These are phyloP conservation scores for Zangia roseola DNA, from an alignment of 768 basidiomycete species.

Conservation along the genomic window DNA sequence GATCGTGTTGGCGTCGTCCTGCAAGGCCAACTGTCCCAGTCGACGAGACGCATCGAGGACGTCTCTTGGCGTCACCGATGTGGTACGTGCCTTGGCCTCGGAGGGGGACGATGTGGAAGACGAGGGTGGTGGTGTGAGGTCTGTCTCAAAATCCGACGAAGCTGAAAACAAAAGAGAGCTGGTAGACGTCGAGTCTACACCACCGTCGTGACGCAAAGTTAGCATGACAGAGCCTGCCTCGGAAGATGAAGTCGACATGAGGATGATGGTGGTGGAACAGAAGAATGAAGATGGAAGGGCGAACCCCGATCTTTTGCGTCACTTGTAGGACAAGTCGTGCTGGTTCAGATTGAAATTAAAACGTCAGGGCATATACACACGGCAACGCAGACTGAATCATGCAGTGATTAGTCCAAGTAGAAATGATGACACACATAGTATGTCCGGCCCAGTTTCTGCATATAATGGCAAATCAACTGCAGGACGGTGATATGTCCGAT, in stretches of 20 bases:
- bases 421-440: constrained; percentile 2
- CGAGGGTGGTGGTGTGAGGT: constrained; percentile 20
- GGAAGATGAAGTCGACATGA: constrained; percentile 13
- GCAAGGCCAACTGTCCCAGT: constrained; percentile 6
- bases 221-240: constrained; percentile 7
- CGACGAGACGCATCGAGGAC: constrained; percentile 13
- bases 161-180: constrained; percentile 8
- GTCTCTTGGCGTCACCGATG: background rate
- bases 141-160: constrained; percentile 15
- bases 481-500: too few relatives aligned
- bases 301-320: constrained; percentile 2
- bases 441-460: too few relatives aligned
- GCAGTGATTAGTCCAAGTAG: constrained; percentile 4
- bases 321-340: background rate
- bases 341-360: constrained; percentile 19
- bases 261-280: background rate
- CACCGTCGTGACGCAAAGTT: background rate
- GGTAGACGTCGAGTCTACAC: constrained; percentile 9
- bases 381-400: background rate
- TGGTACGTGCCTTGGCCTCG: constrained; percentile 6
- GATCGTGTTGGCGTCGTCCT: background rate
- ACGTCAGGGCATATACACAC: constrained; percentile 1
- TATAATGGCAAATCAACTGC: too few relatives aligned
- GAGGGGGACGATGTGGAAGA: constrained; percentile 8
- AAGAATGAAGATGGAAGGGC: background rate